Evolutionary conservation across 2,329 filamentous ascomycete species (phyloP).

Genomic region (Arthroderma uncinatum): DNA sequence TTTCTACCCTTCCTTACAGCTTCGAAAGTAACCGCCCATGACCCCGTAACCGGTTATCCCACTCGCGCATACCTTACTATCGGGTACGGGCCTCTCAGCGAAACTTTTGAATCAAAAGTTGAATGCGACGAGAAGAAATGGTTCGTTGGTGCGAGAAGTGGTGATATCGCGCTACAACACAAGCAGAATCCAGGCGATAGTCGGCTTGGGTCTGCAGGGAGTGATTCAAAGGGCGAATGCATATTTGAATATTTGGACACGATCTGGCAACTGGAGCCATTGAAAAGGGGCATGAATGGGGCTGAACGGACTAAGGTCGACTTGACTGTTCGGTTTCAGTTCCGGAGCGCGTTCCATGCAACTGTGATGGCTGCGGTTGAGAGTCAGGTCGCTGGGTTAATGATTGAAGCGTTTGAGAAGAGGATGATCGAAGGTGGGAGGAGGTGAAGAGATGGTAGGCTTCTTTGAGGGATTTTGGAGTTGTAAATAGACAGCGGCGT

Average conservation of each 20-base stretch:
- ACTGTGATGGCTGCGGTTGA: conserved; percentile 71
- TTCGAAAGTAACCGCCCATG: conserved; percentile 67
- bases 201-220: neutral
- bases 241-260: conserved; percentile 37
- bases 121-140: conserved; percentile 58
- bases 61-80: conserved; percentile 67
- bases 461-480: neutral
- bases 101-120: conserved; percentile 70
- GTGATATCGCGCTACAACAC: conserved; percentile 27
- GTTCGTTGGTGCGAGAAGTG: conserved; percentile 59
- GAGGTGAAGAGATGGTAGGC: neutral
- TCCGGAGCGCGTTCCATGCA: conserved; percentile 79
- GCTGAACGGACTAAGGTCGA: conserved; percentile 56
- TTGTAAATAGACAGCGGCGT: neutral
- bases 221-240: conserved; percentile 38
- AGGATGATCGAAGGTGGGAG: conserved; percentile 53
- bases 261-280: conserved; percentile 34
- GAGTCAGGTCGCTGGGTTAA: conserved; percentile 51
- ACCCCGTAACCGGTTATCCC: conserved; percentile 45
- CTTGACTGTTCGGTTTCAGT: conserved; percentile 68
- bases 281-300: conserved; percentile 22
- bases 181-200: conserved; percentile 23
- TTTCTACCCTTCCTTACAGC: conserved; percentile 88
- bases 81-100: conserved; percentile 73
- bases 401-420: conserved; percentile 56